Evolutionary conservation across 2,329 filamentous ascomycete genomes (phyloP), one percentile per base, ranked within the genome.

Genomic region (Apiospora arundinis): DNA sequence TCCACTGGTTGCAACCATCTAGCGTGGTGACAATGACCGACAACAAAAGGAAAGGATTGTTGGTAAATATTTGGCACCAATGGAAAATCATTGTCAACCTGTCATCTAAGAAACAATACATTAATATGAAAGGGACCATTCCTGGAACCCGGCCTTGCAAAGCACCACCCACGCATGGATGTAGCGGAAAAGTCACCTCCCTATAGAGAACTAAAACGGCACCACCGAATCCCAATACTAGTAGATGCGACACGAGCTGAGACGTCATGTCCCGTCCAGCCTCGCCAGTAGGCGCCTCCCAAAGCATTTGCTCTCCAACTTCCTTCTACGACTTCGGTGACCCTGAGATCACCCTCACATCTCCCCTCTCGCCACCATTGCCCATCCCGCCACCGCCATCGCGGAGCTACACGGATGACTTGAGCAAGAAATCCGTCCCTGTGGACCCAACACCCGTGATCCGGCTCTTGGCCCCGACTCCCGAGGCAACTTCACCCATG

Each of bases 391-490:
- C 56, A 11, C 32, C 56, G 4, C 56, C 56, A 9, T 63, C 56
- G 8, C 18, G 56, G 56, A 40, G 32, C 56, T 63, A 63, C 56
- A 63, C 56, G 2, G 56, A 63, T 32, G 56, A 63, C 9, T 28
- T 63, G 32, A n/a, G 8, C 56, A 63, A 63, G 32, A 63, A 63
- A 11, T 63, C 56, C 32, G 32, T 63, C 18, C 56, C 56, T 18
- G 56, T 63, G 56, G 32, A 40, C n/a, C 11, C 66, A 16, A 68
- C 42, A 3, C 66, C 66, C n/a, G 45, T 48, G 2, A 68, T 68
- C 40, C 66, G 42, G 7, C 42, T 68, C 11, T 40, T 45, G 7
- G 66, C 66, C 0, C 66, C 66, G 9, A 68, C 66, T n/a, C 40
- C 66, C 40, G 66, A 68, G 11, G 42, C 66, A 40, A 48, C 42